Evolutionary conservation across 2,329 filamentous ascomycete species (phyloP).

Genomic region (Pseudogymnoascus sp.): DNA sequence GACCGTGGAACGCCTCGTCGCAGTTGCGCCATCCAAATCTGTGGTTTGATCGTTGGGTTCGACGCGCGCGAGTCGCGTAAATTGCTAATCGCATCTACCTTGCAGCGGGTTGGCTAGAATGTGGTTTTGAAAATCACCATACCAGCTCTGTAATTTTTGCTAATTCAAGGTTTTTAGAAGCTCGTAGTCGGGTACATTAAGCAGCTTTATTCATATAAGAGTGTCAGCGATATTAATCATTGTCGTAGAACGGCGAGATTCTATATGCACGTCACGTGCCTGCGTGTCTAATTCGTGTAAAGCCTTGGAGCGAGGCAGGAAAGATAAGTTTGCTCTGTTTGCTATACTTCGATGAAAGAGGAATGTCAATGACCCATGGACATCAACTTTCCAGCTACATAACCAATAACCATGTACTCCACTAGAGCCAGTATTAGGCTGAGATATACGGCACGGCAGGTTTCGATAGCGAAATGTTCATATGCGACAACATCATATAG

Average conservation of each 20-base stretch:
- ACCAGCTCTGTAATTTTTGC: background rate
- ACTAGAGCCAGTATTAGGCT: slow-evolving; percentile 21
- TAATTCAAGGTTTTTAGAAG: background rate
- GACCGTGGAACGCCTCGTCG: background rate
- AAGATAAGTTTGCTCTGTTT: background rate
- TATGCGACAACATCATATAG: slow-evolving; percentile 28
- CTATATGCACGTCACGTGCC: background rate
- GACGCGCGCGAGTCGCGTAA: background rate
- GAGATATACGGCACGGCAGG: slow-evolving; percentile 13
- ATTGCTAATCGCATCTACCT: slow-evolving; percentile 5
- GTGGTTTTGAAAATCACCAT: background rate
- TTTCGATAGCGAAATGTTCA: slow-evolving; percentile 15
- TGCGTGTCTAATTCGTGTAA: slow-evolving; percentile 5
- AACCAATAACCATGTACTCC: slow-evolving; percentile 20
- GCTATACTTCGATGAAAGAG: background rate
- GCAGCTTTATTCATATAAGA: background rate
- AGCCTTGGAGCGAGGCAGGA: background rate
- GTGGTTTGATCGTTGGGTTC: background rate
- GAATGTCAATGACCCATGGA: background rate
- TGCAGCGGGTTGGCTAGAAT: background rate
- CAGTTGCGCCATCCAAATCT: background rate
- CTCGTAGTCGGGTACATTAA: background rate
- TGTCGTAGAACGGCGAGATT: background rate
- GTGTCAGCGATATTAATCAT: background rate
- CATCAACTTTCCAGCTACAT: background rate